These are phyloP conservation scores for Pseudognaphalium luteoalbum DNA, from an alignment of 129 eudicot genomes.

Conservation along the genomic window DNA sequence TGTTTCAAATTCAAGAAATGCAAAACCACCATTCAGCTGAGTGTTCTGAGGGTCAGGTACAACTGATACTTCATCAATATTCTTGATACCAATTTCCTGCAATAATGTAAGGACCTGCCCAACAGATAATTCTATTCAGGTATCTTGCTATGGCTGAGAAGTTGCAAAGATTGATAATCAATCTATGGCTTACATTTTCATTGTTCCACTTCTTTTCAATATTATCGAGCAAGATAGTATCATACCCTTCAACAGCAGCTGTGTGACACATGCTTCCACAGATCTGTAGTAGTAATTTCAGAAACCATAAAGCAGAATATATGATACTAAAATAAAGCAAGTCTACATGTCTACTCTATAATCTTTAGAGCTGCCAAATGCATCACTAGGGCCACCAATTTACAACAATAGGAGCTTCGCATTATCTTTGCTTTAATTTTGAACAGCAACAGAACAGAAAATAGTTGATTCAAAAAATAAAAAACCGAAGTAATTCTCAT, in stretches of 20 bases:
- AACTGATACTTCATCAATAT: slow-evolving; percentile 62
- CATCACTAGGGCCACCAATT: slow-evolving; percentile 1
- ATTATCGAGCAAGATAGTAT: slow-evolving; percentile 64
- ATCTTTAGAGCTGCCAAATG: slow-evolving; percentile 15
- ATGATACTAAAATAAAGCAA: slow-evolving; percentile 13
- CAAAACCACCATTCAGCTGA: slow-evolving; percentile 67
- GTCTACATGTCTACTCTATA: not conserved
- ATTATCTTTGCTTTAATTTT: not conserved
- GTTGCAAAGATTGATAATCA: not conserved
- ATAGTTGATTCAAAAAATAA: slow-evolving; percentile 3
- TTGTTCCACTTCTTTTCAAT: slow-evolving; percentile 69
- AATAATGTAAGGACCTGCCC: slow-evolving; percentile 48
- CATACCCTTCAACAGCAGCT: slow-evolving; percentile 60
- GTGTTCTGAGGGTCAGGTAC: slow-evolving; percentile 58
- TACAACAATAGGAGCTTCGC: not conserved
- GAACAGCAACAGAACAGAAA: not conserved
- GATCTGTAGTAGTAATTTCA: slow-evolving; percentile 42
- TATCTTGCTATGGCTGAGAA: slow-evolving; percentile 11
- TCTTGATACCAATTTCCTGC: slow-evolving; percentile 51
- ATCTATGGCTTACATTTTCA: slow-evolving; percentile 53
- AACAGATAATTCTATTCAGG: slow-evolving; percentile 15
- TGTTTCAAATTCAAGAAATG: slow-evolving; percentile 74
- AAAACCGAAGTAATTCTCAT: not conserved
- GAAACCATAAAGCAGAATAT: slow-evolving; percentile 6
- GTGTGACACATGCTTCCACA: slow-evolving; percentile 60